These are phyloP conservation scores for Arthroderma sp. DNA, from an alignment of 2,329 filamentous ascomycete genomes.

Conservation along the genomic window DNA sequence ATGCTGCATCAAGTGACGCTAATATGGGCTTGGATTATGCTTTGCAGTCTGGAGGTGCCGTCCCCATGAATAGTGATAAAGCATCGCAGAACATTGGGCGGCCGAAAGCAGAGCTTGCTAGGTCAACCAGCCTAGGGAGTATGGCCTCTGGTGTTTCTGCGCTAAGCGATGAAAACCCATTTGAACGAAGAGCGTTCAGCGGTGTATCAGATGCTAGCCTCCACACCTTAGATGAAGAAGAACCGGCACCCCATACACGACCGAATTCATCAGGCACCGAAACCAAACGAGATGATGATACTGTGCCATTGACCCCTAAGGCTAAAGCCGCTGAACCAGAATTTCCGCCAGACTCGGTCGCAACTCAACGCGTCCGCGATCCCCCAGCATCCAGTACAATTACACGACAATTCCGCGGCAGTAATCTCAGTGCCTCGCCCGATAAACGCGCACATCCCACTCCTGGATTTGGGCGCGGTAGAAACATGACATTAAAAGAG, in stretches of 20 bases:
- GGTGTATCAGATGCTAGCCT: conserved; percentile 34
- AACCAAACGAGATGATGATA: conserved; percentile 23
- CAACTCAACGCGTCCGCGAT: conserved; percentile 76
- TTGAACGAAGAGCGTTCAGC: conserved; percentile 31
- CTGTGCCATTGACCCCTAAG: conserved; percentile 58
- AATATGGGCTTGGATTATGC: conserved; percentile 69
- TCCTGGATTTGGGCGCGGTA: conserved; percentile 39
- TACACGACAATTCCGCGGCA: conserved; percentile 67
- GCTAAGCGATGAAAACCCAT: conserved; percentile 36
- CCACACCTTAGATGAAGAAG: conserved; percentile 48
- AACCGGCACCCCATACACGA: conserved; percentile 24
- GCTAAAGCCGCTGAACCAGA: conserved; percentile 41
- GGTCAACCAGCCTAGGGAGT: conserved; percentile 77
- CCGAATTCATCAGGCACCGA: conserved; percentile 27
- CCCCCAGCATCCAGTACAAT: conserved; percentile 84
- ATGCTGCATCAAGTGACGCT: conserved; percentile 54
- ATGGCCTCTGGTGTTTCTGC: conserved; percentile 62
- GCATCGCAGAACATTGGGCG: conserved; percentile 23
- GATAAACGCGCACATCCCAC: conserved; percentile 44
- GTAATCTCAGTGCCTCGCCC: conserved; percentile 41
- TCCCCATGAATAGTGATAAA: conserved; percentile 33
- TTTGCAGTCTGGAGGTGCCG: conserved; percentile 66
- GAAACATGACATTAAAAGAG: conserved; percentile 79
- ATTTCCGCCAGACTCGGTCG: conserved; percentile 72
- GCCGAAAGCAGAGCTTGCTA: conserved; percentile 42